Evolutionary conservation across 371 early-diverging fungal species (phyloP).

Genomic region (Mortierella sp.): DNA sequence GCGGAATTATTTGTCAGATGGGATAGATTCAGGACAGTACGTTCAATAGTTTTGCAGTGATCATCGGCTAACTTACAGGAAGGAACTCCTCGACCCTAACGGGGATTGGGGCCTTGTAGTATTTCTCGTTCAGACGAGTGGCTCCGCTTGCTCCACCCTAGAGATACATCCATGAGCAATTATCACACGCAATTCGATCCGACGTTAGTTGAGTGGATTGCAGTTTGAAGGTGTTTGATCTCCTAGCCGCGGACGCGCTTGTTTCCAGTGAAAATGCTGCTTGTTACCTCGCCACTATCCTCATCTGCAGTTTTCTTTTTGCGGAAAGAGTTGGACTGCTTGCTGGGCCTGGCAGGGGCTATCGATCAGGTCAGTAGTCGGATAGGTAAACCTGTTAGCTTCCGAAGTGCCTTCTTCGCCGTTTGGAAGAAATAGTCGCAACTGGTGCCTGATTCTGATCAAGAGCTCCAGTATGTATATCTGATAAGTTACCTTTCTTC

Average conservation of each 20-base stretch:
- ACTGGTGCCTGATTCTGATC: neutral
- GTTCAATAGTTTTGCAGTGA: no score
- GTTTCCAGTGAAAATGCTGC: neutral
- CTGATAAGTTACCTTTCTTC: conserved; percentile 42
- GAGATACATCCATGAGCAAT: no score
- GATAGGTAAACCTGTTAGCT: neutral
- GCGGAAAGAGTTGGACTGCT: conserved; percentile 53
- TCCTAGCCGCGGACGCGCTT: no score
- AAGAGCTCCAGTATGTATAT: no score
- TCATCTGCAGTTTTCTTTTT: conserved; percentile 34
- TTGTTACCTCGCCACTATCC: conserved; percentile 37
- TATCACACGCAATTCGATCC: neutral
- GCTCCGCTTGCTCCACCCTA: conserved; percentile 45
- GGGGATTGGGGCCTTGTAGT: conserved; percentile 53
- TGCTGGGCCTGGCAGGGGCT: conserved; percentile 40
- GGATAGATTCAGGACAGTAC: neutral
- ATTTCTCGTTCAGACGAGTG: conserved; percentile 55
- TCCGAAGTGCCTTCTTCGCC: neutral
- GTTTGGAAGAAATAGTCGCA: neutral
- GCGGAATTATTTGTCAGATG: neutral
- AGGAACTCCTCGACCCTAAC: conserved; percentile 55
- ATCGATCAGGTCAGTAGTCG: conserved; percentile 17
- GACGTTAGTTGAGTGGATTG: no score
- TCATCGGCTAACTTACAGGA: conserved; percentile 56
- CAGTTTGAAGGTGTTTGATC: no score